phyloP scores from a whole-genome alignment of 805 yeast genomes.

The Wickerhamiella spandovensis region DNA sequence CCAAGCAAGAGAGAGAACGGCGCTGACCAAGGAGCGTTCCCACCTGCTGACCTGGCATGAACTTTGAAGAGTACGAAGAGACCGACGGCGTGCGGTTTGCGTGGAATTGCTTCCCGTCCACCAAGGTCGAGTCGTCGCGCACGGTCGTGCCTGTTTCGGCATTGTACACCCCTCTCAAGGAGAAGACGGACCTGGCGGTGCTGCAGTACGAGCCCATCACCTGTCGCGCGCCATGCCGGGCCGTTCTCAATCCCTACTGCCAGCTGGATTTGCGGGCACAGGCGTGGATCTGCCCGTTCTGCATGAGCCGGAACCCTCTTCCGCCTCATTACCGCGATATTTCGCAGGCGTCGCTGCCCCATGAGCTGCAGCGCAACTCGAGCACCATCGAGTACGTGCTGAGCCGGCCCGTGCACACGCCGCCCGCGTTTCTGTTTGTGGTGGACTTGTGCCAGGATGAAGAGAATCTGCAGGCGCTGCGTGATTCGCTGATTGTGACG shows the following conservation, averaged over 20 bases:
- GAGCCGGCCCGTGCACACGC: constrained; percentile 63
- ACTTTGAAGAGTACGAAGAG: constrained; percentile 48
- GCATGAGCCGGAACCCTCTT: constrained; percentile 62
- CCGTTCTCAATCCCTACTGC: constrained; percentile 78
- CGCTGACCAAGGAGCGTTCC: not conserved
- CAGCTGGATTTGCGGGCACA: constrained; percentile 62
- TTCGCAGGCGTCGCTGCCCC: constrained; percentile 63
- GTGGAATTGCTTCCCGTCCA: constrained; percentile 81
- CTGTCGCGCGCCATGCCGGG: constrained; percentile 72
- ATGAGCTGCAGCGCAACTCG: constrained; percentile 55
- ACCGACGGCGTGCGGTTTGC: constrained; percentile 57
- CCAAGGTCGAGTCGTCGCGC: constrained; percentile 78
- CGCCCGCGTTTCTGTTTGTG: constrained; percentile 77
- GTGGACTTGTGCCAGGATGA: constrained; percentile 83
- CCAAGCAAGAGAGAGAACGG: too few species aligned
- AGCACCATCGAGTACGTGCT: constrained; percentile 80
- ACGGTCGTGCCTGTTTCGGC: constrained; percentile 92
- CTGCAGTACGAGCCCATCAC: constrained; percentile 77
- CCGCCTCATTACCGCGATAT: constrained; percentile 73
- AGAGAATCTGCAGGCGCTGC: constrained; percentile 72
- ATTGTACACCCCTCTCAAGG: constrained; percentile 84
- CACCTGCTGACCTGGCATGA: constrained; percentile 18
- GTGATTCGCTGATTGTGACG: constrained; percentile 64
- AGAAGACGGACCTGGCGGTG: constrained; percentile 58
- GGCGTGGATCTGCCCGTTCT: constrained; percentile 77